phyloP scores from a whole-genome alignment of 768 basidiomycete species.

The Paxillus rubicundulus region DNA sequence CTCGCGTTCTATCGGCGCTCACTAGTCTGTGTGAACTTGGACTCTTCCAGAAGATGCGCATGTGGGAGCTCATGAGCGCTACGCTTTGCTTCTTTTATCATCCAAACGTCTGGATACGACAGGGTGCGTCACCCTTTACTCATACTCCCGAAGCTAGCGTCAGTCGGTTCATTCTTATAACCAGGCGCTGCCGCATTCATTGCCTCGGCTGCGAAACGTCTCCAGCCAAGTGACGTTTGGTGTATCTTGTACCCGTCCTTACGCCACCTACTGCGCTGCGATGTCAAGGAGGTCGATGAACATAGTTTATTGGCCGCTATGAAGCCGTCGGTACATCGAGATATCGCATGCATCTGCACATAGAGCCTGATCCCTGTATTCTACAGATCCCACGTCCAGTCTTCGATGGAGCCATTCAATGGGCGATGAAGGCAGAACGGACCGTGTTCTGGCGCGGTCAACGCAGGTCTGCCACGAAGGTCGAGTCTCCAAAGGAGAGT shows the following conservation, averaged over 20 bases:
- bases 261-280: conserved; percentile 80
- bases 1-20: conserved; percentile 82
- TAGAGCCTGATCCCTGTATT: not conserved
- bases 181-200: conserved; percentile 86
- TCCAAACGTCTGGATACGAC: conserved; percentile 93
- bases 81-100: conserved; percentile 90
- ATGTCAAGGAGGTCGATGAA: conserved; percentile 73
- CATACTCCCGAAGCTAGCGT: not conserved
- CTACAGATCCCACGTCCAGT: conserved; percentile 61
- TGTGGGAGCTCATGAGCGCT: conserved; percentile 94
- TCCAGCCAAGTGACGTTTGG: conserved; percentile 90
- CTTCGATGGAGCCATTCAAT: conserved; percentile 80
- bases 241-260: conserved; percentile 94
- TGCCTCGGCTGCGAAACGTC: conserved; percentile 76
- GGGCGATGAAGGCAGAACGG: conserved; percentile 85
- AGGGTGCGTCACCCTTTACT: conserved; percentile 51
- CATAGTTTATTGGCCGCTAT: conserved; percentile 70
- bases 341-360: not conserved
- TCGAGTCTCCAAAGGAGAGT: conserved; percentile 71
- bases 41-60: conserved; percentile 89
- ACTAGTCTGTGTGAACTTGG: conserved; percentile 89
- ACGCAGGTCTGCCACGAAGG: conserved; percentile 44
- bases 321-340: conserved; percentile 67
- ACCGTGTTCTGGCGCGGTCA: conserved; percentile 74
- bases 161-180: conserved; percentile 3